Base-by-base conservation (phyloP, 176 grass and related monocot genomes). In the Juncus inflexus region DNA sequence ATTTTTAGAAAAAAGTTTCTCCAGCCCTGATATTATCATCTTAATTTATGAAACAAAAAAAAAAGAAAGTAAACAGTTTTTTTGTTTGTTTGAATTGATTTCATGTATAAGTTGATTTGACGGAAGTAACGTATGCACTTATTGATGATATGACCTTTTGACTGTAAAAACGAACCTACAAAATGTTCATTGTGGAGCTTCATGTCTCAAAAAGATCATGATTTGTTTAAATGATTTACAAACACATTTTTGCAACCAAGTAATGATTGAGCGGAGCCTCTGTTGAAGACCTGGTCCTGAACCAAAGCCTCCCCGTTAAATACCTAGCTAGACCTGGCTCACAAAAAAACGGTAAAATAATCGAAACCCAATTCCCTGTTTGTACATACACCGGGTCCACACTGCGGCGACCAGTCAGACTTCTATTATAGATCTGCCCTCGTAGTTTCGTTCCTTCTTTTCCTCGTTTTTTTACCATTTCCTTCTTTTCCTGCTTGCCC, bases 21-120 rank as follows among this genome's bases (percentile, higher is more conserved):
- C n/a, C n/a, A n/a, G n/a, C n/a, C n/a, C n/a, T n/a, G n/a, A n/a
- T 28, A 28, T 28, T 79, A 70, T 51, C 58, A 83, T 68, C 76
- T 87, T 52, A 86, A 85, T 70, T 68, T 96, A 2, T 90, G 62
- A 78, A 67, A 28, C 19, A 28, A 28, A 28, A 1, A 28, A 28
- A 50, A 1, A 7, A 35, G 9, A 60, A 58, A 64, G 13, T 12
- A 3, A 35, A 0, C 9, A 9, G 42, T 28, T 16, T 14, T 9
- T 60, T 15, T 15, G 6, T 58, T n/a, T 58, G 54, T 16, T 58
- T 7, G 12, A 4, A 15, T 16, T 28, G 19, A 28, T 28, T 28
- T 28, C 19, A 28, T 28, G 19, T 28, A 28, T 28, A 28, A 28
- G 0, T 28, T 28, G 19, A 28, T 28, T 28, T 28, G 19, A 28